These are phyloP conservation scores for Hymenoscyphus occultus DNA, from an alignment of 2,329 filamentous ascomycete genomes.

Conservation along the genomic window DNA sequence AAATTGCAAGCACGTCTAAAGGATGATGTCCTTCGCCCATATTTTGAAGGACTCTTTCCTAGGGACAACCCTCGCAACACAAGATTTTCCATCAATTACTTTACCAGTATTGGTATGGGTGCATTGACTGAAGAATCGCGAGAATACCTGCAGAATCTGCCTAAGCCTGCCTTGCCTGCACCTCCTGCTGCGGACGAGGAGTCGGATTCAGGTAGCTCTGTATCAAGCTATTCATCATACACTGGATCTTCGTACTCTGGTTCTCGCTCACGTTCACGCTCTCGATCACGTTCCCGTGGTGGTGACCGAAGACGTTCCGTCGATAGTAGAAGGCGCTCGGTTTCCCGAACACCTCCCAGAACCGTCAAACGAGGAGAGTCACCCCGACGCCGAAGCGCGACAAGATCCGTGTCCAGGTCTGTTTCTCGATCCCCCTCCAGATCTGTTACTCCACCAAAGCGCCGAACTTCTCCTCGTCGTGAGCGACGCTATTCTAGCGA, in stretches of 20 bases:
- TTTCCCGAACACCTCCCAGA: conserved; percentile 22
- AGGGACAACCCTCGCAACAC: conserved; percentile 85
- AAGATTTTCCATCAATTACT: conserved; percentile 98
- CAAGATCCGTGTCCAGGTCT: conserved; percentile 29
- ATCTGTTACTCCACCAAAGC: conserved; percentile 25
- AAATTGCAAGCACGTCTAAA: conserved; percentile 73
- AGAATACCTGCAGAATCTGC: conserved; percentile 83
- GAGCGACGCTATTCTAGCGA: conserved; percentile 22
- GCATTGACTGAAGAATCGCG: conserved; percentile 92
- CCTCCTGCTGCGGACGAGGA: conserved; percentile 53
- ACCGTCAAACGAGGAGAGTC: conserved; percentile 21
- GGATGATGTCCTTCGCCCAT: conserved; percentile 75
- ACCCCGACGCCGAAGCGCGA: conserved; percentile 30
- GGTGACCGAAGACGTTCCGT: conserved; percentile 20
- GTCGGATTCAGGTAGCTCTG: conserved; percentile 61
- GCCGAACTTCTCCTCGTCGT: conserved; percentile 26
- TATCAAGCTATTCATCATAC: conserved; percentile 77
- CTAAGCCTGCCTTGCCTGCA: conserved; percentile 75
- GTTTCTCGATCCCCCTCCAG: conserved; percentile 27
- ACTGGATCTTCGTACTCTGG: conserved; percentile 58
- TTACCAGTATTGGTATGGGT: conserved; percentile 97
- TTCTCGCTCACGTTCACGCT: conserved; percentile 34
- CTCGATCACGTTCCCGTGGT: conserved; percentile 22
- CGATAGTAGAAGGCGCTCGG: conserved; percentile 22
- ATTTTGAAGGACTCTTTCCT: conserved; percentile 84